phyloP scores from a whole-genome alignment of 2,329 filamentous ascomycete species.

The Diatrype stigma region DNA sequence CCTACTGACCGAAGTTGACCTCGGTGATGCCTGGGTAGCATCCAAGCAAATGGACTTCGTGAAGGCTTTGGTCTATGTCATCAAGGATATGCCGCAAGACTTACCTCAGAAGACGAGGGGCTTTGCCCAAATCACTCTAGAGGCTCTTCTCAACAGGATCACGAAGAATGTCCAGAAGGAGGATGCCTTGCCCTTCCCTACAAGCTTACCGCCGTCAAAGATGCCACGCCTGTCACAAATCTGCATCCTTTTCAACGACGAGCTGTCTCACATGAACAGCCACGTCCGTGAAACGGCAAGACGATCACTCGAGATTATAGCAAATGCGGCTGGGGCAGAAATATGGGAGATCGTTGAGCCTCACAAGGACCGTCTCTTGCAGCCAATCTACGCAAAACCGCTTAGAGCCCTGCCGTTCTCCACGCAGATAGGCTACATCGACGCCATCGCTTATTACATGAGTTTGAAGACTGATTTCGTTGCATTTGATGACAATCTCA shows the following conservation, averaged over 20 bases:
- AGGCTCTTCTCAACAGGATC: slow-evolving; percentile 72
- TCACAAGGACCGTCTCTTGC: slow-evolving; percentile 83
- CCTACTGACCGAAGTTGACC: slow-evolving; percentile 75
- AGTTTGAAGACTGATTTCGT: slow-evolving; percentile 85
- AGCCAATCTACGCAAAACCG: slow-evolving; percentile 92
- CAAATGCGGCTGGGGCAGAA: slow-evolving; percentile 70
- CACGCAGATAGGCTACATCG: slow-evolving; percentile 96
- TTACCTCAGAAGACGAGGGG: slow-evolving; percentile 84
- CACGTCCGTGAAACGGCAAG: slow-evolving; percentile 88
- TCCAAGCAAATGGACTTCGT: slow-evolving; percentile 84
- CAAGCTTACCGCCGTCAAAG: slow-evolving; percentile 42
- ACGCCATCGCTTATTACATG: slow-evolving; percentile 94
- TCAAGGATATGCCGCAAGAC: slow-evolving; percentile 96
- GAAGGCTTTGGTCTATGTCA: slow-evolving; percentile 88
- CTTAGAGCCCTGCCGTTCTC: slow-evolving; percentile 87
- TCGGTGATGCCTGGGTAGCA: slow-evolving; percentile 79
- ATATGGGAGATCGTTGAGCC: slow-evolving; percentile 86
- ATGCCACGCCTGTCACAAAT: slow-evolving; percentile 66
- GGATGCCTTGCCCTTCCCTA: slow-evolving; percentile 51
- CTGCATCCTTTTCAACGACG: slow-evolving; percentile 79
- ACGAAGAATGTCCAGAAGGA: slow-evolving; percentile 77
- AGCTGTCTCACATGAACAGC: slow-evolving; percentile 92
- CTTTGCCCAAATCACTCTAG: slow-evolving; percentile 77
- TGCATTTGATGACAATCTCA: slow-evolving; percentile 86
- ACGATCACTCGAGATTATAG: slow-evolving; percentile 74